Evolutionary conservation across 1,139 yeast genomes (phyloP), one percentile per base, ranked within the genome.

Genomic region (Yarrowia galli): DNA sequence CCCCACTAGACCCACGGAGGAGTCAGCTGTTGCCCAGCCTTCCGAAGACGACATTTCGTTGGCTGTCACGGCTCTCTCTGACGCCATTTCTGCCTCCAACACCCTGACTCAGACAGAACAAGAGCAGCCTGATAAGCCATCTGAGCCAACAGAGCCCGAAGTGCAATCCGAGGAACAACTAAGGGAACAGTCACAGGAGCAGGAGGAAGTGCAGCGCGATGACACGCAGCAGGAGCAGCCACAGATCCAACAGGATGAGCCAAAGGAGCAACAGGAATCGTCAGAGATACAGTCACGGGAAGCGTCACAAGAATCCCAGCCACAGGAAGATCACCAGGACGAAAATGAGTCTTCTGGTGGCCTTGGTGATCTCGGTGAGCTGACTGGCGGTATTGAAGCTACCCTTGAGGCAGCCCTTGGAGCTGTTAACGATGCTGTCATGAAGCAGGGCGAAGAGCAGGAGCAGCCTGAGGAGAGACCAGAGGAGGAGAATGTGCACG

Each of bases 341-440:
- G 10, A 28, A 28, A 8, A 8, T 7, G 32, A 22, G n/a, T 40
- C 63, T 25, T 48, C n/a, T 15, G 60, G 13, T 4, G 40, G 25
- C 3, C 56, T 32, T 5, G 40, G 45, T 16, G 60, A 54, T n/a
- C 63, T 42, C 4, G 38, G 35, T 2, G 36, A 23, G n/a, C 36
- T 40, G n/a, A 54, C 61, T 13, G 46, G 46, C 12, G 48, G 64
- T 10, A 58, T 58, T 5, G 64, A 58, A 32, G 64, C 64, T 20
- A 58, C 64, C 15, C 16, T 58, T 20, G 64, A 58, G 9, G 64
- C 64, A 2, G 64, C 64, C 20, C 42, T 58, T 16, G 64, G 64
- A 8, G 64, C 64, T 9, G 64, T 58, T 15, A 58, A 58, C 16
- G 49, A 42, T 20, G 49, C 64, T 20, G 64, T 42, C 7, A 32